Base-by-base conservation (phyloP, 2,329 filamentous ascomycete species). In the Pleoardoris graminearum region DNA sequence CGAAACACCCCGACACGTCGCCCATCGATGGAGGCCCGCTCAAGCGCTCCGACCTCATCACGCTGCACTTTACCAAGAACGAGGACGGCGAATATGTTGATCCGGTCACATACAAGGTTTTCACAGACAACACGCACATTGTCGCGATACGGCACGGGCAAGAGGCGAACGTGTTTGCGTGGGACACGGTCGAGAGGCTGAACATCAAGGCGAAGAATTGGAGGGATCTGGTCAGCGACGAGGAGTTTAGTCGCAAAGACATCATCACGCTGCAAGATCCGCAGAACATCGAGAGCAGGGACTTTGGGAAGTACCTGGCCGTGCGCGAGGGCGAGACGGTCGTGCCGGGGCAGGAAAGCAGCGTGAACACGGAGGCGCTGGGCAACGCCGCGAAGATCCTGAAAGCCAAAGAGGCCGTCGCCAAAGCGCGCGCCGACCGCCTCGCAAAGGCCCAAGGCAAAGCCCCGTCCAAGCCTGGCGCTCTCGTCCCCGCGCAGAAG, bases 131-230 rank as follows among this genome's bases (percentile, higher is more conserved):
- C 74, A 97, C 94, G 3, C 94, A 97, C 74, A 90, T 99, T 53
- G 90, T 97, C 39, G 93, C 92, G 14, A 81, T 99, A 58, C 82
- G 85, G 17, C 41, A 44, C 14, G 41, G 27, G 27, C 41, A 51
- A 88, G 81, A 50, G 93, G 92, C 52, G 93, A 99, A 99, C 75
- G 94, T 96, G 4, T 99, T 97, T 71, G 87, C 92, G 1, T 97
- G 88, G 84, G 95, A 99, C 67, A 99, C 95, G 1, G 85, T 99
- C 32, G 90, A 97, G 75, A 84, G 90, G 64, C 84, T 99, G 77
- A 99, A 99, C 73, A 88, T 99, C 75, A 97, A 97, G 78, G 82
- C 91, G 44, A 97, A 97, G 82, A 88, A 95, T 78, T 99, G 94
- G 94, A 83, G 81, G 60, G 94, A 99, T 75, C 76, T 99, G 37